Evolutionary conservation across 768 basidiomycete genomes (phyloP), one percentile per base, ranked within the genome.

Genomic region (Tricholoma sp.): DNA sequence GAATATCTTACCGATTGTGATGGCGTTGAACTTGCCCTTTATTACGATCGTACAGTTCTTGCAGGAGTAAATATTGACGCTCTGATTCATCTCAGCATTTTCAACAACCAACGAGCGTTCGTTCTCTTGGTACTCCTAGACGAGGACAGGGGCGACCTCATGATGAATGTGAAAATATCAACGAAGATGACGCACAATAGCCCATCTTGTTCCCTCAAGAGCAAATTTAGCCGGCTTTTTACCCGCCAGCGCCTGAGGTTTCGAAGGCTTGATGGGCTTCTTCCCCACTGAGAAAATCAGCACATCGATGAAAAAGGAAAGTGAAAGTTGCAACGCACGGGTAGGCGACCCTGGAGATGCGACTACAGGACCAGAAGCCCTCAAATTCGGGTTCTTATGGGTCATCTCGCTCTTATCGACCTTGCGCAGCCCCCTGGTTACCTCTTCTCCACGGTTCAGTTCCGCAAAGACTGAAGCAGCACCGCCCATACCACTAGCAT

Each of bases 401-500:
- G 94, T 98, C 94, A 96, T 95, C 71, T 98, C 89, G 61, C 91
- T 94, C 77, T 86, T 89, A 68, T 94, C 91, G 27, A 99, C 97
- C 70, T 97, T 98, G 63, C 89, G 86, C 64, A 99, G 71, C 10
- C 90, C 86, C 67, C 89, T 91, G 5, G 96, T 98, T 32, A 99
- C 87, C 4, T 88, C 86, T 60, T 86, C 90, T 0, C 96, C 95
- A 41, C 88, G 82, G 67, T 98, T 98, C 47, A 99, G 74, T 55
- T 93, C 83, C 1, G 94, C 92, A 56, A 99, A 95, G 22, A 99
- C 89, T 4, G 90, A 89, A 10, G 84, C 84, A 14, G 81, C 79
- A 11, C 88, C 86, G 2, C 83, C 83, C 3, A 71, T 72, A 10
- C 75, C 50, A 12, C 72, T 47, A 6, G 67, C 56, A 0, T 68